Percentiles rank a stretch among this genome's conserved stretches.
These are phyloP conservation scores for Monosiga brevicollis DNA, from an alignment of 78 protist species.

Conservation along the genomic window DNA sequence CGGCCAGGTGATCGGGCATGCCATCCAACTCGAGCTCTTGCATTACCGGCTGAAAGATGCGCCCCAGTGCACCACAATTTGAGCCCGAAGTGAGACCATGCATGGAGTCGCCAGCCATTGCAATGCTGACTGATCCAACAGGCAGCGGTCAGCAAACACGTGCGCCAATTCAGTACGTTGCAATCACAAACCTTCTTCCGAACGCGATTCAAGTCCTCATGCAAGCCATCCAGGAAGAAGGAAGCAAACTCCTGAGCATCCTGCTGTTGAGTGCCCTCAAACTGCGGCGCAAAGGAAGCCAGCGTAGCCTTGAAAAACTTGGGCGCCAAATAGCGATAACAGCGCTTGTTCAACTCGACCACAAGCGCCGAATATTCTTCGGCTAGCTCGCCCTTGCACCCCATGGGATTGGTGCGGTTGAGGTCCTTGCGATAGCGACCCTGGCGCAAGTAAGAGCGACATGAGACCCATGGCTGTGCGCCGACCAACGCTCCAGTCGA, in stretches of 20 bases:
- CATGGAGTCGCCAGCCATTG: no score
- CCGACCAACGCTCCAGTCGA: neutral
- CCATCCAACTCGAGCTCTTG: constrained; percentile 36
- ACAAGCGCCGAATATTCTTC: constrained; percentile 16
- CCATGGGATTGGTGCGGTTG: constrained; percentile 61
- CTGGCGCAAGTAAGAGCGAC: neutral
- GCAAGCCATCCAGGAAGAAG: constrained; percentile 34
- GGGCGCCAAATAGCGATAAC: neutral
- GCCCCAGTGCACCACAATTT: no score
- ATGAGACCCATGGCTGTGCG: neutral
- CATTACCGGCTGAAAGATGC: neutral
- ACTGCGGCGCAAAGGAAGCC: constrained; percentile 50
- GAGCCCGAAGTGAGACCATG: no score
- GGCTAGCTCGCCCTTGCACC: constrained; percentile 72
- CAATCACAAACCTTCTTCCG: no score
- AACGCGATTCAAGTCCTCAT: constrained; percentile 75
- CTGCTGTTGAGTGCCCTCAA: constrained; percentile 40
- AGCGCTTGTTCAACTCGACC: neutral
- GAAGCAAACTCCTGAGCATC: constrained; percentile 35
- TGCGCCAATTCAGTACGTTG: no score
- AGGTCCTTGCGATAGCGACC: constrained; percentile 21
- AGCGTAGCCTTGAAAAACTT: neutral
- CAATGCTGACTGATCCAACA: no score
- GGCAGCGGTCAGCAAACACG: no score
- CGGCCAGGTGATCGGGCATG: constrained; percentile 28